Percentiles rank a stretch among this genome's conserved stretches.
phyloP scores from a whole-genome alignment of 257 asterid genomes.

The Solanum chiquidenum region DNA sequence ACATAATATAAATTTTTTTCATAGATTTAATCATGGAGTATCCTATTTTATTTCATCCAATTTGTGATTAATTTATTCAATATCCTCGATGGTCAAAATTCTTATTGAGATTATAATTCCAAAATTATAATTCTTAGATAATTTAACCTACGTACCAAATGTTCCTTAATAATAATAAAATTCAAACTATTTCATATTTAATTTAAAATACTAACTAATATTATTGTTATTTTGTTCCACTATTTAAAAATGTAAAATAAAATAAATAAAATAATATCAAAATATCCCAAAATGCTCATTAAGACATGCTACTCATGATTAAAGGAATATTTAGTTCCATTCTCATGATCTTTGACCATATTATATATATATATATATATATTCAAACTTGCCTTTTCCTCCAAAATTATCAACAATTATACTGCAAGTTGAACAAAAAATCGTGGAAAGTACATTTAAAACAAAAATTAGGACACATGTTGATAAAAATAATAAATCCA shows the following conservation, averaged over 20 bases:
- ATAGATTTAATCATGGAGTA: too few species aligned
- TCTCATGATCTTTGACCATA: not conserved
- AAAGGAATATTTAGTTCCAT: not conserved
- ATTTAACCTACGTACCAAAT: too few species aligned
- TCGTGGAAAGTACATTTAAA: not conserved
- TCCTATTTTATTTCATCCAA: too few species aligned
- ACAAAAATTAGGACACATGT: not conserved
- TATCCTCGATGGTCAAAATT: not conserved
- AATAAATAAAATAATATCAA: too few species aligned
- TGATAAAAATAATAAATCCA: not conserved
- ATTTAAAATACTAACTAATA: not conserved
- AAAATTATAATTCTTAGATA: too few species aligned
- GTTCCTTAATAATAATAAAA: too few species aligned
- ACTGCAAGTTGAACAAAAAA: not conserved
- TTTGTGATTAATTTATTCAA: not conserved
- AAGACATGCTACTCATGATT: too few species aligned
- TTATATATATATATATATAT: too few species aligned
- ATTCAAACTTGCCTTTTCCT: not conserved
- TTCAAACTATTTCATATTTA: not conserved
- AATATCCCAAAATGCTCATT: too few species aligned
- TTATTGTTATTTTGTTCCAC: not conserved
- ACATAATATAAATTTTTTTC: too few species aligned
- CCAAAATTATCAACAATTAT: not conserved
- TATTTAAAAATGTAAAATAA: too few species aligned
- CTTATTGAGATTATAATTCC: not conserved